Conservation (phyloP, 306 rosid species). For the Quercus agrifolia region DNA sequence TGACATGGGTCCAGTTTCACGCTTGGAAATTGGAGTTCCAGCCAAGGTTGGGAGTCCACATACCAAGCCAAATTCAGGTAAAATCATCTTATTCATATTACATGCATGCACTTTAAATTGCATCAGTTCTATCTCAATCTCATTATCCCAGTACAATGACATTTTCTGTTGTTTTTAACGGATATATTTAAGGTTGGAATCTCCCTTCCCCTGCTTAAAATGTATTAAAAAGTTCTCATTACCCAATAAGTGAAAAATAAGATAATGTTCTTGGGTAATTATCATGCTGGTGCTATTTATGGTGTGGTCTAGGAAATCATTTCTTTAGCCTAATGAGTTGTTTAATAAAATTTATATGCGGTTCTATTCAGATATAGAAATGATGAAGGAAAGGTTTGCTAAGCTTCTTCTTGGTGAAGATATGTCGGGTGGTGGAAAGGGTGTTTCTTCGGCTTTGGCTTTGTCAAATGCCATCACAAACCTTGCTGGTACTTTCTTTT, state of each 20-base stretch:
- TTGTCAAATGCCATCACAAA: constrained; percentile 92
- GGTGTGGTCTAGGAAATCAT: neutral
- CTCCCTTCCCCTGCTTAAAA: too few relatives aligned
- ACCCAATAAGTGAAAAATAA: too few relatives aligned
- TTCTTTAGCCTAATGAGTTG: neutral
- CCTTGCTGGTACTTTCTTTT: constrained; percentile 60
- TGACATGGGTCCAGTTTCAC: constrained; percentile 16
- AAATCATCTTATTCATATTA: neutral
- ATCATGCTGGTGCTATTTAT: too few relatives aligned
- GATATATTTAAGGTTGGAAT: too few relatives aligned
- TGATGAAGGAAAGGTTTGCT: constrained; percentile 81
- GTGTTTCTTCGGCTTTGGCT: constrained; percentile 93
- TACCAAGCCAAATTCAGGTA: constrained; percentile 46
- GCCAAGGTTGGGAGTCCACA: constrained; percentile 14
- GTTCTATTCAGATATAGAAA: constrained; percentile 52
- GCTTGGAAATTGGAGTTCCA: constrained; percentile 10
- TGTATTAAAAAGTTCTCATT: too few relatives aligned
- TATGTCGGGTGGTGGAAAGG: constrained; percentile 98
- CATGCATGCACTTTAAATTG: neutral
- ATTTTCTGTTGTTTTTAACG: too few relatives aligned
- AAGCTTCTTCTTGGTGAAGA: constrained; percentile 95
- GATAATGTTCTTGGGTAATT: too few relatives aligned
- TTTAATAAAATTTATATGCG: neutral
- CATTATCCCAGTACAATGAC: neutral
- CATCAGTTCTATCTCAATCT: neutral